Evolutionary conservation across 768 basidiomycete genomes (phyloP), one percentile per base, ranked within the genome.

Genomic region (Phlebiopsis gigantea): DNA sequence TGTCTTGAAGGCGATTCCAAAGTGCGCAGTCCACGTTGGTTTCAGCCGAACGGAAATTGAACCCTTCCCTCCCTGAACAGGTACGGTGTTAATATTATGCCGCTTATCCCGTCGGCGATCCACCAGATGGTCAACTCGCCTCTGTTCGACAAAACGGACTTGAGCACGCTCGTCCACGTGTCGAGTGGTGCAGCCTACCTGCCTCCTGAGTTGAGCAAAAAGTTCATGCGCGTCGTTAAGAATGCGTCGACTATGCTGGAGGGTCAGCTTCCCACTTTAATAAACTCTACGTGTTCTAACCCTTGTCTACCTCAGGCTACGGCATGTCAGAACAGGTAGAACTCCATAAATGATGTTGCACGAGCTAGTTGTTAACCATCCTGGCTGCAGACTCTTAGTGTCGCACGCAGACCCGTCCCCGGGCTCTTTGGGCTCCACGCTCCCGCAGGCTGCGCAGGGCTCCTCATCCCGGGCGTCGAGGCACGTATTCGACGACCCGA

Each of bases 401-500:
- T 79, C 3, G 68, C 82, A 2, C 54, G 61, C 1, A 77, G 77
- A 52, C 79, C 81, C 0, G 12, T 66, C 15, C 72, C 77, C 0
- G 83, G 81, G 8, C 73, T 85, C 1, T 73, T 66, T 0, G 80
- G 79, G 0, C 75, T 73, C 10, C 15, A 62, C 4, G 55, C 56
- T 0, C 67, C 77, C 1, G 61, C 68, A 0, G 79, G 79, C 1
- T 79, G 76, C 26, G 70, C 79, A 0, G 88, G 90, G 0, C 70
- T 87, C 2, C 75, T 90, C 2, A 25, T 80, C 0, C 81, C 90
- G 0, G 83, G 85, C 0, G 69, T 86, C 63, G 84, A 87, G 65
- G 87, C 77, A 2, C 79, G 81, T n/a, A 72, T 84, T 42, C 61
- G 85, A 15, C 76, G 78, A 0, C 81, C 83, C 14, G 83, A 86